Conservation (phyloP, 495 filamentous ascomycete species). For the Aspergillus heteromorphus region DNA sequence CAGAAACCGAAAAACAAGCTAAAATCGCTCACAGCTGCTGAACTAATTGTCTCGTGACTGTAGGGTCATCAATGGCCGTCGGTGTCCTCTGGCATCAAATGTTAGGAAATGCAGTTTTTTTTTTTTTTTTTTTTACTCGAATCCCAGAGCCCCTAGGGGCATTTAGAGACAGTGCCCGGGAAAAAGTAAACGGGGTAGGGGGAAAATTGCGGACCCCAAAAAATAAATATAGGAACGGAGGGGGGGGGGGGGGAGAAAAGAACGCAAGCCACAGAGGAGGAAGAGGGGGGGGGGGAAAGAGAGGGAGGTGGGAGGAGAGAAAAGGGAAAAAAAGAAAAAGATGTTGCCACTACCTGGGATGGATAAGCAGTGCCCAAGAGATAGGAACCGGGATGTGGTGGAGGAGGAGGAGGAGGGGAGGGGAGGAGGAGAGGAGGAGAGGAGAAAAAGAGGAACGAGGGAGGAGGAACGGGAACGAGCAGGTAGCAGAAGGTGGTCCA, state of each 20-base stretch:
- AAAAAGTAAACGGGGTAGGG: constrained; percentile 13
- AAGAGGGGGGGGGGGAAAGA: not conserved
- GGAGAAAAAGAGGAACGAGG: constrained; percentile 2
- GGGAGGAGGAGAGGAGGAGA: not conserved
- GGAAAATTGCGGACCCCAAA: constrained; percentile 4
- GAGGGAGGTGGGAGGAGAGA: not conserved
- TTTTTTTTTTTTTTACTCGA: constrained; percentile 18
- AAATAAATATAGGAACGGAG: constrained; percentile 6
- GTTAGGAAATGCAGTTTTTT: constrained; percentile 11
- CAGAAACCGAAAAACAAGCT: constrained; percentile 14
- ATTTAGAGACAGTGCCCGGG: constrained; percentile 10
- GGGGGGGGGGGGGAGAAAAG: constrained; percentile 1
- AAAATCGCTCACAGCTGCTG: constrained; percentile 17
- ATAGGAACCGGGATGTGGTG: too few species aligned
- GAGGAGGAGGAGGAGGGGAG: not conserved
- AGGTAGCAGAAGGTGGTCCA: constrained; percentile 3
- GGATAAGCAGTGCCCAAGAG: constrained; percentile 1
- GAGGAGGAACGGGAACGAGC: constrained; percentile 4
- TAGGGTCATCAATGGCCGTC: constrained; percentile 22
- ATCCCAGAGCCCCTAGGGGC: constrained; percentile 5
- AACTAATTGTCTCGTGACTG: constrained; percentile 21
- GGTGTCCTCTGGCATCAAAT: constrained; percentile 26
- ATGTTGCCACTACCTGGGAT: constrained; percentile 14
- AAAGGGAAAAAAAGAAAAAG: constrained; percentile 11
- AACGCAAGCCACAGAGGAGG: not conserved